Percentiles rank a stretch among this genome's conserved stretches.
phyloP scores from a whole-genome alignment of 805 yeast genomes.

The Lipomyces japonicus region DNA sequence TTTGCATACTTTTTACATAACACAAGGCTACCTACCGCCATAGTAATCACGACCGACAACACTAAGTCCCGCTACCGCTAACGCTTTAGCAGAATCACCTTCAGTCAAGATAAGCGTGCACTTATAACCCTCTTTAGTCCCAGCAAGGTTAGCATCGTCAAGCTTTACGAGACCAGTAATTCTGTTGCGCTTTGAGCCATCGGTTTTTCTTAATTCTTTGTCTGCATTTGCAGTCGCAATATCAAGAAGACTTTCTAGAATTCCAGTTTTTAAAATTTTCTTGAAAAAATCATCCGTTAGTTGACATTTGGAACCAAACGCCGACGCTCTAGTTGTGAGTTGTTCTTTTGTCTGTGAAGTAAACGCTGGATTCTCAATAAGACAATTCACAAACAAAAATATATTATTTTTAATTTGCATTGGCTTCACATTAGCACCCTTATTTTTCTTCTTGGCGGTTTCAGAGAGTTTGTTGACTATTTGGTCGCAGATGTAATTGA shows the following conservation, averaged over 20 bases:
- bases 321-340: conserved; percentile 79
- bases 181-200: conserved; percentile 77
- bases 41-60: conserved; percentile 94
- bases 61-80: conserved; percentile 89
- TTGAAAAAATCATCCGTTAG: conserved; percentile 73
- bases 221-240: conserved; percentile 88
- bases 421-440: conserved; percentile 68
- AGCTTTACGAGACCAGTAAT: conserved; percentile 84
- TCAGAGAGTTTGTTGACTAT: conserved; percentile 74
- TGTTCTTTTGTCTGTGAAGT: conserved; percentile 98
- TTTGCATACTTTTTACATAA: neutral
- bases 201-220: conserved; percentile 79
- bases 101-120: conserved; percentile 93
- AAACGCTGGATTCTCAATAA: conserved; percentile 94
- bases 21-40: conserved; percentile 47
- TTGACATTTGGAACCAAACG: conserved; percentile 83
- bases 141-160: conserved; percentile 95
- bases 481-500: conserved; percentile 79
- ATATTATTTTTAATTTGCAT: conserved; percentile 85
- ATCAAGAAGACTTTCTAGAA: conserved; percentile 63
- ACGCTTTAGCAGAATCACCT: conserved; percentile 91
- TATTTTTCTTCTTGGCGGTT: conserved; percentile 64
- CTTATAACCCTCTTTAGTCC: conserved; percentile 84
- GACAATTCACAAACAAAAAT: conserved; percentile 85
- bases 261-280: conserved; percentile 68